Evolutionary conservation across 2,329 filamentous ascomycete species (phyloP), one percentile per base, ranked within the genome.

Genomic region (Fusarium siculi): DNA sequence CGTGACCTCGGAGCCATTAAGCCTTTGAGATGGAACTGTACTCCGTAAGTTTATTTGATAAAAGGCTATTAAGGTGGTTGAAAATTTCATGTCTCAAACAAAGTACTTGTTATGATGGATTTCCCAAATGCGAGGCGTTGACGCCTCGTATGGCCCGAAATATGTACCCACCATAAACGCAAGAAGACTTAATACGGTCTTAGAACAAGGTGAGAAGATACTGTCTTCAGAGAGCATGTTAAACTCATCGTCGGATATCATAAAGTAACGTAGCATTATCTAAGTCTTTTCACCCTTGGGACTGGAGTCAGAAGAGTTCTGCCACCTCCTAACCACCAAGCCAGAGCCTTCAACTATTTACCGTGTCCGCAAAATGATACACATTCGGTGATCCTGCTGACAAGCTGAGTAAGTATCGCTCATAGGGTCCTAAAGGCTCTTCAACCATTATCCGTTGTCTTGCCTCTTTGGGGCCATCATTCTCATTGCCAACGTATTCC

Each of bases 381-480:
- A 87, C 82, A 49, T 85, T 84, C 8, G 85, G 82, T 19, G 74
- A 78, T 2, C 86, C 85, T 0, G 82, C 82, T 23, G 85, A 81
- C 72, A 88, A 63, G 46, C 82, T 78, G 19, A 89, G 75, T 21
- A 89, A 68, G 66, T 85, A 84, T 52, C 83, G 78, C 77, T 90
- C 87, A 77, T 85, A 89, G 3, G 85, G 87, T 0, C 87, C 87
- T 8, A 90, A 73, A 9, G 81, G 84, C 75, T 89, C 88, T 73
- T 90, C 88, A 9, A 86, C 80, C 82, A 90, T 81, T 34, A 83
- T 80, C 30, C 80, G 79, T 69, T 82, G 78, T 79, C 49, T 84
- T 84, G 25, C 82, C 75, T 15, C 74, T 74, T 40, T 39, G 5
- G 85, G 85, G 12, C 85, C 85, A 5, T 81, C 75, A 25, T 75